Evolutionary conservation across 176 grass and related monocot genomes (phyloP), one percentile per base, ranked within the genome.

Genomic region (Otatea glauca): DNA sequence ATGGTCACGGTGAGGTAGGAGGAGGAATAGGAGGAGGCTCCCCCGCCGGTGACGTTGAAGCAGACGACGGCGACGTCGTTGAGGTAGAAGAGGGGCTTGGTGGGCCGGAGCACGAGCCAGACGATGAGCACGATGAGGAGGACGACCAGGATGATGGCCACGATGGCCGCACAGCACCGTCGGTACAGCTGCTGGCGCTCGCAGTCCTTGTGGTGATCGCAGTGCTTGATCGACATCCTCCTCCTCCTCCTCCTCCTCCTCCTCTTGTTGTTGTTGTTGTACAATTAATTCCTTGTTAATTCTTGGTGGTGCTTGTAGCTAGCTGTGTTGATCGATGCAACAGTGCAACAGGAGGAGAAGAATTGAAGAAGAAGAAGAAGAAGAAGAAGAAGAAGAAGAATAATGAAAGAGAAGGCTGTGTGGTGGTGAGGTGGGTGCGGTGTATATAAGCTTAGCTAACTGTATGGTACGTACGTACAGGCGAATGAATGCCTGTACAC

Each of bases 171-270:
- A 70, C 88, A 68, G 86, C 68, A 77, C 0, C 55, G 55, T 0
- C 68, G 80, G 80, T 91, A 78, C 4, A 83, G 72, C 0, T 69
- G 73, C 60, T 76, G 79, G 0, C 74, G 80, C 7, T 84, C 74
- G 85, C 91, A 92, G 17, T 76, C 88, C 29, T 86, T 41, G 85
- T 93, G 91, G 9, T 82, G 39, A 14, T 88, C 88, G 35, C 93
- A 95, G 81, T 95, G 80, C 88, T 96, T 90, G 74, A 88, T 88
- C 81, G 88, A 86, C 93, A 95, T 94, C 15, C 2, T 18, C 13
- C 21, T 44, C 7, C 0, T 29, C 7, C 6, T 8, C 18, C 39
- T 6, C 7, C 32, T 65, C 17, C 0, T 2, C 6, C 0, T 23
- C 9, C 29, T 9, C 14, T 11, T 14, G 9, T 67, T 16, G 27